These are phyloP conservation scores for Carex parvula DNA, from an alignment of 176 grass and related monocot genomes.

Conservation along the genomic window DNA sequence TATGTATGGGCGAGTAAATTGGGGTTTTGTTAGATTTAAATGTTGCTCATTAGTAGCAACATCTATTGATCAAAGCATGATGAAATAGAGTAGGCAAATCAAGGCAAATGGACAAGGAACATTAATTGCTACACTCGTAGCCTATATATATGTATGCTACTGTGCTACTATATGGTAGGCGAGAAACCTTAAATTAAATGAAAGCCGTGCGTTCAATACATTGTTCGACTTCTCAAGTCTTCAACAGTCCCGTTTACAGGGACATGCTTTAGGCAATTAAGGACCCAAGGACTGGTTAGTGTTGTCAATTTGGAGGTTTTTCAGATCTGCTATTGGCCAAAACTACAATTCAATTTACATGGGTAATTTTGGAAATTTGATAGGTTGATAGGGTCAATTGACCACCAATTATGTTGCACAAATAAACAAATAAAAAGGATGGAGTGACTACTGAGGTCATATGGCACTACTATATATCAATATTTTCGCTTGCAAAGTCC, in stretches of 20 bases:
- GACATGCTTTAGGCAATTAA: neutral
- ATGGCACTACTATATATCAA: too few species aligned
- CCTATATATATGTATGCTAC: neutral
- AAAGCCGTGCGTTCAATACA: neutral
- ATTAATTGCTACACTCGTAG: neutral
- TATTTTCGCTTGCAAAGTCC: too few species aligned
- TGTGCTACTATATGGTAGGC: neutral
- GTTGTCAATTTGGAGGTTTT: neutral
- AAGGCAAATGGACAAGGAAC: neutral
- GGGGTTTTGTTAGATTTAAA: neutral
- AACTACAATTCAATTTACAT: neutral
- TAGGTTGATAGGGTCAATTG: neutral
- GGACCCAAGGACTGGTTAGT: neutral
- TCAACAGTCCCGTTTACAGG: neutral
- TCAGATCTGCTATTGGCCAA: neutral
- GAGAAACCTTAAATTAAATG: conserved; percentile 1
- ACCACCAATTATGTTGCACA: neutral
- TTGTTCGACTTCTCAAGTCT: neutral
- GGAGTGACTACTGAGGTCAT: too few species aligned
- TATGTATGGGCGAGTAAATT: too few species aligned
- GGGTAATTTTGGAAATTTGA: neutral
- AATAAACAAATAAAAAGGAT: too few species aligned
- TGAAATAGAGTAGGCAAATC: neutral
- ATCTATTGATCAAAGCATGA: neutral
- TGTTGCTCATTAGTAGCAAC: conserved; percentile 6